Evolutionary conservation across 2,329 filamentous ascomycete species (phyloP), one percentile per base, ranked within the genome.

Genomic region (Phoma herbarum): DNA sequence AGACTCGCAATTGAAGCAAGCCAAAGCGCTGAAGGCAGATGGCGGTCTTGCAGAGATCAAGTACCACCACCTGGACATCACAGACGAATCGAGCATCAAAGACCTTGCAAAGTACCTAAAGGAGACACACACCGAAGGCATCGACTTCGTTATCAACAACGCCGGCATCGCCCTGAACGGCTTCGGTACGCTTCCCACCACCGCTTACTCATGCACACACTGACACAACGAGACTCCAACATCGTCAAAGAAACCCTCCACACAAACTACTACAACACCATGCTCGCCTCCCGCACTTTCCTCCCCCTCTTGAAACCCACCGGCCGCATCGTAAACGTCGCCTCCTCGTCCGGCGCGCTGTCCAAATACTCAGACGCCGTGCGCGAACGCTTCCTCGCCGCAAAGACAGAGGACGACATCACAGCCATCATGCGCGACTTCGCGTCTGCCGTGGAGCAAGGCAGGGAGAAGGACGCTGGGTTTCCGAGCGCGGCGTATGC

Each of bases 111-210:
- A 74, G 1, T 74, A 78, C 42, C 53, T 85, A 39, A 76, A 78
- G 61, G 67, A 77, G 44, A 68, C 79, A 28, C 82, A 85, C 59
- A 77, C 78, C 2, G 76, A 82, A 7, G 82, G 82, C 3, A 76
- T 85, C 29, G 83, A 85, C 57, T 78, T 84, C 35, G 73, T 85
- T 11, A 80, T 85, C 70, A 85, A 85, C 71, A 85, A 85, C 59
- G 83, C 83, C 0, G 83, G 77, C 4, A 79, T 83, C 39, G 81
- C 80, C 1, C 65, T 82, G 72, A 62, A 80, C 6, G 81, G 81
- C 2, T 83, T 82, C 52, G 76, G 78, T 80, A 62, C 14, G 68
- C 9, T 16, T 11, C 12, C 37, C 16, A 25, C 18, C 28, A 44
- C 4, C 26, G 18, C 28, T 22, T 2, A 11, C 2, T 2, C 2